A percentile compares a stretch with the other conserved stretches of the same genome.
These are phyloP conservation scores for Rhizopus microsporus DNA, from an alignment of 371 early-diverging fungal species.

Conservation along the genomic window DNA sequence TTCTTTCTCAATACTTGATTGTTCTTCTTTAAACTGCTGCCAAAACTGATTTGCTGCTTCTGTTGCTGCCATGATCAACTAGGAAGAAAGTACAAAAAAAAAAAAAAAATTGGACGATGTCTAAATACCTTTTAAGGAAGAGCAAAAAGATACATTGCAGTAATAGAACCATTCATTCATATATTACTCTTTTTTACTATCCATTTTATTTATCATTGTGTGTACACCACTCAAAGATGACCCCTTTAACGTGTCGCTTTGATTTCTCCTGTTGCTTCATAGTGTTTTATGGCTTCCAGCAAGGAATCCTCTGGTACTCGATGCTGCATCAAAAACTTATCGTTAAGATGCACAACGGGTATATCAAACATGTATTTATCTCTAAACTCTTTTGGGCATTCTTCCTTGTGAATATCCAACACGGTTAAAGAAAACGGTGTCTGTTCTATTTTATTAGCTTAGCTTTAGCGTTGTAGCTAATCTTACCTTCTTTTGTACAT, in stretches of 20 bases:
- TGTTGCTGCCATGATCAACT: conserved; percentile 24
- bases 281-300: conserved; percentile 39
- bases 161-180: no score
- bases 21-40: conserved; percentile 40
- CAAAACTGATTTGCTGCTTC: conserved; percentile 47
- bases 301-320: conserved; percentile 44
- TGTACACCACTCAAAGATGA: no score
- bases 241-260: conserved; percentile 15
- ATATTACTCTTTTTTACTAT: no score
- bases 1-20: conserved; percentile 21
- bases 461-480: neutral
- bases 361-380: conserved; percentile 55
- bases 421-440: conserved; percentile 41
- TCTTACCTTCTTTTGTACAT: conserved; percentile 50
- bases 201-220: no score
- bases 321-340: conserved; percentile 49
- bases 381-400: conserved; percentile 50
- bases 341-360: conserved; percentile 52
- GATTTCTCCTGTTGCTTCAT: conserved; percentile 34
- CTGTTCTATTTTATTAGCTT: conserved; percentile 3
- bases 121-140: no score
- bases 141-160: no score
- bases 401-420: conserved; percentile 46
- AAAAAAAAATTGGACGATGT: neutral
- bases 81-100: neutral